Evolutionary conservation across 2,329 filamentous ascomycete species (phyloP).

Genomic region (Byssochlamys sp.): DNA sequence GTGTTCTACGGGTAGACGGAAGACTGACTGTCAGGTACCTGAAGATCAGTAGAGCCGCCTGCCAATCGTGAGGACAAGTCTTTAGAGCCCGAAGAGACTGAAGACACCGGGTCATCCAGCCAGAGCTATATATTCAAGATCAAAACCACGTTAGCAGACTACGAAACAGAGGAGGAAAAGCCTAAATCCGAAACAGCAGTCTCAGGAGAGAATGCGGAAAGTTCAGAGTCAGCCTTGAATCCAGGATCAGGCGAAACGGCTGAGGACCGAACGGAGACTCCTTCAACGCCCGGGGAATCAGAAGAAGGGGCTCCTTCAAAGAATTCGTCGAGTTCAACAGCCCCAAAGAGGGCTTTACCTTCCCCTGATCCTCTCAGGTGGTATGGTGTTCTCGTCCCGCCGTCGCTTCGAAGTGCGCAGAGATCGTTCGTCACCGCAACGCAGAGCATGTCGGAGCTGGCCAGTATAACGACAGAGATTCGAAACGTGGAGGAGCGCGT

Average conservation of each 20-base stretch:
- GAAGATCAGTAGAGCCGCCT: not conserved
- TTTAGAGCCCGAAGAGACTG: not conserved
- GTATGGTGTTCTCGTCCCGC: slow-evolving; percentile 42
- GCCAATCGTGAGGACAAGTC: not conserved
- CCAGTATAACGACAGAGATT: slow-evolving; percentile 32
- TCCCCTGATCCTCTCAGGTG: slow-evolving; percentile 37
- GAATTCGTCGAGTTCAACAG: slow-evolving; percentile 7
- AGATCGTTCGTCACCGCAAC: slow-evolving; percentile 33
- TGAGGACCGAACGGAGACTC: not conserved
- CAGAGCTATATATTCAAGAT: not conserved
- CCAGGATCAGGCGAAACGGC: no score
- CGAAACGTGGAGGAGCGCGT: slow-evolving; percentile 32
- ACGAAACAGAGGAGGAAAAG: slow-evolving; percentile 5
- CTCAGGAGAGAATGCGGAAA: not conserved
- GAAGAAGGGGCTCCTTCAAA: slow-evolving; percentile 1
- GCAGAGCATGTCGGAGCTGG: slow-evolving; percentile 28
- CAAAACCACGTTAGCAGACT: not conserved
- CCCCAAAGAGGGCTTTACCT: slow-evolving; percentile 17
- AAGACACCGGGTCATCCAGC: not conserved
- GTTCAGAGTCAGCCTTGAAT: not conserved
- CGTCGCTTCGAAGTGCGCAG: slow-evolving; percentile 36
- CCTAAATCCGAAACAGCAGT: not conserved
- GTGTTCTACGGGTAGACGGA: not conserved
- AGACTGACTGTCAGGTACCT: not conserved
- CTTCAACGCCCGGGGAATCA: slow-evolving; percentile 2